Conservation (phyloP, 2,329 filamentous ascomycete genomes). For the Beauveria sp. region DNA sequence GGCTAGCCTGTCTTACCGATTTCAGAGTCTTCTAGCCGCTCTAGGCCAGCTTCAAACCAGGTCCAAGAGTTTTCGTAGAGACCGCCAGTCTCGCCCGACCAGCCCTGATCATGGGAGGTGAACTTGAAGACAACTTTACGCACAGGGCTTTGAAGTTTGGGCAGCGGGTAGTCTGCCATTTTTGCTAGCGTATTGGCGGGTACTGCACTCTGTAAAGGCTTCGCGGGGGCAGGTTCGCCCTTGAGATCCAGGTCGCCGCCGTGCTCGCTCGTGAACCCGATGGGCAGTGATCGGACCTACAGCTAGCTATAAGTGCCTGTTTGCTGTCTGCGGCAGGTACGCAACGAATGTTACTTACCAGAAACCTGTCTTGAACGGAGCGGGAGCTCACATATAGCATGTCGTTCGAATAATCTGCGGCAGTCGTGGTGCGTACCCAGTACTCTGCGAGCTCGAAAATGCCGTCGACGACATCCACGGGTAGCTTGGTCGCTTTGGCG, state of each 20-base stretch:
- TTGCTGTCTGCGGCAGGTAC: not conserved
- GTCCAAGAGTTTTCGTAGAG: slow-evolving; percentile 46
- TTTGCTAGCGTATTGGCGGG: slow-evolving; percentile 23
- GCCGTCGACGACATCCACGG: slow-evolving; percentile 46
- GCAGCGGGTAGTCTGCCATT: slow-evolving; percentile 31
- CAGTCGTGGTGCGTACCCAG: slow-evolving; percentile 45
- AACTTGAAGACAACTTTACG: slow-evolving; percentile 56
- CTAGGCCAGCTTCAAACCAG: slow-evolving; percentile 57
- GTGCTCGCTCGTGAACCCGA: slow-evolving; percentile 26
- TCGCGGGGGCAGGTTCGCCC: slow-evolving; percentile 2
- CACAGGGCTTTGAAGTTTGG: slow-evolving; percentile 40
- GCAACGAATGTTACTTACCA: slow-evolving; percentile 21
- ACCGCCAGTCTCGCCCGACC: slow-evolving; percentile 28
- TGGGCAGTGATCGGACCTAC: slow-evolving; percentile 30
- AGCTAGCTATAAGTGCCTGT: not conserved
- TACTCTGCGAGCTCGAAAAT: slow-evolving; percentile 56
- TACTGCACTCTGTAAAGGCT: slow-evolving; percentile 17
- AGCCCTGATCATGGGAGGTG: slow-evolving; percentile 52
- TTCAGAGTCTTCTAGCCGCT: slow-evolving; percentile 39
- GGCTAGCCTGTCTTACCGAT: slow-evolving; percentile 19
- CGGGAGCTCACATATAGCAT: not conserved
- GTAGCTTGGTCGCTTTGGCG: slow-evolving; percentile 35
- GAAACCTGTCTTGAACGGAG: slow-evolving; percentile 20
- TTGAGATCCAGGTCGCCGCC: slow-evolving; percentile 12
- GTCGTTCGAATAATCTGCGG: slow-evolving; percentile 23